Evolutionary conservation across 176 grass and related monocot species (phyloP).

Genomic region (Ampelocalamus luodianensis): DNA sequence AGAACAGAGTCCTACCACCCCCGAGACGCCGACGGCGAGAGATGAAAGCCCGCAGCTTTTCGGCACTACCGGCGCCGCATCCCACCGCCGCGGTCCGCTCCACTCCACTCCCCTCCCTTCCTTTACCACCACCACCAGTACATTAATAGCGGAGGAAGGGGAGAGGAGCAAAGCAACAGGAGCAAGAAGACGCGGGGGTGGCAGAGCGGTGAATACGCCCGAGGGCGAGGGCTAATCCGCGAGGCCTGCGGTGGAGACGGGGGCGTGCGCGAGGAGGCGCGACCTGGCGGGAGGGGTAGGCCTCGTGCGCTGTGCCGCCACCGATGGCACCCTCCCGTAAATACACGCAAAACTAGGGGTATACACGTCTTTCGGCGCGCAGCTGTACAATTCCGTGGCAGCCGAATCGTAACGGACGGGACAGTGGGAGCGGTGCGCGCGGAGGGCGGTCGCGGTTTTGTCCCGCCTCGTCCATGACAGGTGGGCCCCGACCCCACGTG

Average conservation of each 20-base stretch:
- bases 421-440: neutral
- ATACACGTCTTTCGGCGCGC: rapidly evolving
- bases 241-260: conserved; percentile 4
- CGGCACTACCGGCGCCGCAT: neutral
- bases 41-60: neutral
- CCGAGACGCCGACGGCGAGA: neutral
- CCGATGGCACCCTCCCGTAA: neutral
- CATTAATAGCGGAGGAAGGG: conserved; percentile 24
- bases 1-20: neutral
- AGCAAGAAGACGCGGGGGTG: conserved; percentile 21
- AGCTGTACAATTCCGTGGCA: neutral
- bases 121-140: conserved; percentile 12
- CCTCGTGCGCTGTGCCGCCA: conserved; percentile 39
- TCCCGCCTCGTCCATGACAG: neutral
- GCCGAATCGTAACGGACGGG: conserved; percentile 27
- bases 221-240: neutral
- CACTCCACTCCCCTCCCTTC: conserved; percentile 2
- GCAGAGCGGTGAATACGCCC: conserved; percentile 27
- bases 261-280: neutral
- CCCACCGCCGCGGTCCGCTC: neutral
- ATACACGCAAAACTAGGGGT: rapidly evolving
- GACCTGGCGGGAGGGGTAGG: neutral
- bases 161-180: neutral
- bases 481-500: neutral
- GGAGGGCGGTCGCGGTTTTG: rapidly evolving